phyloP scores from a whole-genome alignment of 371 early-diverging fungal species.

The Mucor ambiguus region DNA sequence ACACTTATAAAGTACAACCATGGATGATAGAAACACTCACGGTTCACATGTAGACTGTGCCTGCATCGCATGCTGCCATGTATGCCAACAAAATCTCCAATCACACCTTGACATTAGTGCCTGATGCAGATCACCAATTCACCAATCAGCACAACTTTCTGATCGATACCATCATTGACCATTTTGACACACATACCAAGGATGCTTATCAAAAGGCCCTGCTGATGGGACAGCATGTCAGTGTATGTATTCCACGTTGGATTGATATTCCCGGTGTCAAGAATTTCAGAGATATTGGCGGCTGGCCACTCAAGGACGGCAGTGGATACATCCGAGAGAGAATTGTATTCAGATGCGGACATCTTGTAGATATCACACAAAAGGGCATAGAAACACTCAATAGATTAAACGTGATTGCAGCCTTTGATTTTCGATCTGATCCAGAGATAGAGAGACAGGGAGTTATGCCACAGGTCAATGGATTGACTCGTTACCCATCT shows the following conservation, averaged over 20 bases:
- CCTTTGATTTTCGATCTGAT: slow-evolving; percentile 61
- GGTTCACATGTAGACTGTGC: slow-evolving; percentile 28
- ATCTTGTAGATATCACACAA: slow-evolving; percentile 48
- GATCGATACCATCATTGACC: slow-evolving; percentile 31
- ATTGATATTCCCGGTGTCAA: slow-evolving; percentile 59
- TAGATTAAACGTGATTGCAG: slow-evolving; percentile 51
- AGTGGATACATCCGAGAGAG: slow-evolving; percentile 47
- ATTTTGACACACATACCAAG: slow-evolving; percentile 38
- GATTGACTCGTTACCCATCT: slow-evolving; percentile 45
- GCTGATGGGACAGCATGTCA: slow-evolving; percentile 33
- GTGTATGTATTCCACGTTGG: slow-evolving; percentile 43
- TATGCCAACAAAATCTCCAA: slow-evolving; percentile 49
- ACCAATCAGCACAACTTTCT: slow-evolving; percentile 41
- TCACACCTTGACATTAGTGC: slow-evolving; percentile 50
- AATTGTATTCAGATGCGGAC: slow-evolving; percentile 50
- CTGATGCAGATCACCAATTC: slow-evolving; percentile 55
- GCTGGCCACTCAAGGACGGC: slow-evolving; percentile 45
- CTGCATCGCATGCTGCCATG: slow-evolving; percentile 51
- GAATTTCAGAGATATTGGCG: slow-evolving; percentile 64
- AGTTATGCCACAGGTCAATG: slow-evolving; percentile 41
- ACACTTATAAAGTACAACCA: not conserved
- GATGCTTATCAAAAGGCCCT: slow-evolving; percentile 53
- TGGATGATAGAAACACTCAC: not conserved
- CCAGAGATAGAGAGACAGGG: slow-evolving; percentile 55
- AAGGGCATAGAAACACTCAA: slow-evolving; percentile 51